Base-by-base conservation (phyloP, 805 yeast species). In the Metahyphopichia silvanorum region DNA sequence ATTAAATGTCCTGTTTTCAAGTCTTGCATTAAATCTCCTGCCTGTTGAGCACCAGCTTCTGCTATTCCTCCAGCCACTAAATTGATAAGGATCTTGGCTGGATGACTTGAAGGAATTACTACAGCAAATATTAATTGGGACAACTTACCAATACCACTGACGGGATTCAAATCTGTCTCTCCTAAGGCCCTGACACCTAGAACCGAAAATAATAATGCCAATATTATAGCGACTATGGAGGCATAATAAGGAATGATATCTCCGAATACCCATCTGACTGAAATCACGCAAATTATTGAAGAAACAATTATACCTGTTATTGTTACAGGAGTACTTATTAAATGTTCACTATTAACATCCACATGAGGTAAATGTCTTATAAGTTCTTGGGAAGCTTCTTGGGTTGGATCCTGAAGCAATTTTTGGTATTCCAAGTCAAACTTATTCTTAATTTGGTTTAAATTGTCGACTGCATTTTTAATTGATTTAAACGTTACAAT, bases 41-140 rank as follows among this genome's bases (percentile, higher is more conserved):
- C 97, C 60, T 91, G 98, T 62, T 93, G 98, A 2, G 98, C 96
- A 6, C 98, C 98, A 0, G 98, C 97, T 62, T 91, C 98, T 1
- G 98, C 94, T 25, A 91, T 80, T 10, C 96, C 98, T 12, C 98
- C 98, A 4, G 97, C 96, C 1, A 91, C 83, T 30, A 91, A 65
- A 52, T 91, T 93, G 27, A 87, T 78, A 25, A 91, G 62, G 4
- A 93, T 86, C 8, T 87, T 76, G 2, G 94, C 88, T 1, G 94
- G 94, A 37, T 80, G 84, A 27, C 66, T 56, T 20, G 69, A 66
- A 0, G 96, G 96, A 16, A 88, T 72, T 5, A 91, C 69, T 9
- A 87, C 51, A 0, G 97, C 96, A 58, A 93, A 87, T 2, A 93
- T 58, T 30, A 91, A 66, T 55, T 91, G 98, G 1, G 97, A 89